Evolutionary conservation across 495 filamentous ascomycete species (phyloP).

Genomic region (Aspergillus taichungensis): DNA sequence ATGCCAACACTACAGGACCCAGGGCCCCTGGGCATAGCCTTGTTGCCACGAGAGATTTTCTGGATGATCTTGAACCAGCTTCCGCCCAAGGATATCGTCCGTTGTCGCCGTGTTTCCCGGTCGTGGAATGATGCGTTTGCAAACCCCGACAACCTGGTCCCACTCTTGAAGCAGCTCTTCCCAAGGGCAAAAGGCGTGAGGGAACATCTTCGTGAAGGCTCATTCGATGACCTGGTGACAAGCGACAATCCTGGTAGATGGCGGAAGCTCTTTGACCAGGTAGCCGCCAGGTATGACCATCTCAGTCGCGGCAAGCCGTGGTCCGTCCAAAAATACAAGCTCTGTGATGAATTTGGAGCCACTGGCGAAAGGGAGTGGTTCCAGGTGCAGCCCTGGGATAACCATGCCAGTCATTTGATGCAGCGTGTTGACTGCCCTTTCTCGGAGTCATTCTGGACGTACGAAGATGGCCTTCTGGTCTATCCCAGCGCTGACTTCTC

Average conservation of each 20-base stretch:
- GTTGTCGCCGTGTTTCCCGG: slow-evolving; percentile 47
- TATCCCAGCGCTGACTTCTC: slow-evolving; percentile 39
- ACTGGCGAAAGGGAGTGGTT: slow-evolving; percentile 33
- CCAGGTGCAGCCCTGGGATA: slow-evolving; percentile 49
- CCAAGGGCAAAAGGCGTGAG: slow-evolving; percentile 47
- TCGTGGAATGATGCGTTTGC: slow-evolving; percentile 48
- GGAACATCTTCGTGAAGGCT: slow-evolving; percentile 8
- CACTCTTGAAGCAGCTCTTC: slow-evolving; percentile 43
- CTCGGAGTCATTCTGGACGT: slow-evolving; percentile 51
- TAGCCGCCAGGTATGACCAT: slow-evolving; percentile 49
- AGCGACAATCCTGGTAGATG: slow-evolving; percentile 18
- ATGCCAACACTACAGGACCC: slow-evolving; percentile 1
- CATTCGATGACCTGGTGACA: background rate
- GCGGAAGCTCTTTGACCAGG: slow-evolving; percentile 40
- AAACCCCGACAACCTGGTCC: slow-evolving; percentile 34
- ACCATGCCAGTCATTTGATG: slow-evolving; percentile 36
- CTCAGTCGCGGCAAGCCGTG: slow-evolving; percentile 42
- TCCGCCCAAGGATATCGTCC: slow-evolving; percentile 40
- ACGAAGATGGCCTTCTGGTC: slow-evolving; percentile 51
- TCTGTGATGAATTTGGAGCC: slow-evolving; percentile 28
- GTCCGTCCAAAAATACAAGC: slow-evolving; percentile 36
- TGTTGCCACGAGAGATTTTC: slow-evolving; percentile 35
- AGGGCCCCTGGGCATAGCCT: slow-evolving; percentile 14
- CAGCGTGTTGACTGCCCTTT: slow-evolving; percentile 39
- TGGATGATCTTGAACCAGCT: slow-evolving; percentile 35